These are phyloP conservation scores for Cryptococcus sp. DNA, from an alignment of 1,284 basidiomycete genomes.

Conservation along the genomic window DNA sequence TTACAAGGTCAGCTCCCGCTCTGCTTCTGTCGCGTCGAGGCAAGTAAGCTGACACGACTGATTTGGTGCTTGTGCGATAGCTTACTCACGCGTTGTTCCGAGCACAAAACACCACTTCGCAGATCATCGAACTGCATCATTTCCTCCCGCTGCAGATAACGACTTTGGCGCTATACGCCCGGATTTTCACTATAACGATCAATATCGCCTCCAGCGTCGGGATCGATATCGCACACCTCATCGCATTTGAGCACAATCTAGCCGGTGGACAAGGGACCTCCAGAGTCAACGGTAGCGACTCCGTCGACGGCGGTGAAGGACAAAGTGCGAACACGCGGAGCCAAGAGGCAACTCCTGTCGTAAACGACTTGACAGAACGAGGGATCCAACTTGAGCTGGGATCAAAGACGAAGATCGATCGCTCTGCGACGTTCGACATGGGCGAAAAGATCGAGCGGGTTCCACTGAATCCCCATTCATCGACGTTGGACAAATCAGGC, in stretches of 20 bases:
- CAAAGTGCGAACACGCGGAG: no score
- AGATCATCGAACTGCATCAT: constrained; percentile 23
- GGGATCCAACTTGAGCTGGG: no score
- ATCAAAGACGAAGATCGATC: no score
- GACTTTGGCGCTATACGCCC: constrained; percentile 34
- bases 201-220: constrained; percentile 12
- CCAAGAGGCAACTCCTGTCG: no score
- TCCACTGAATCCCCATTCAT: no score
- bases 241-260: not conserved
- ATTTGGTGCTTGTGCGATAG: constrained; percentile 1
- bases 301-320: no score
- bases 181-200: constrained; percentile 32
- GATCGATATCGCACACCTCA: constrained; percentile 6
- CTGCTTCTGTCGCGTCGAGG: not conserved
- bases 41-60: not conserved
- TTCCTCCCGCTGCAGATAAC: constrained; percentile 45
- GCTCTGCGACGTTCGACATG: no score
- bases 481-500: no score
- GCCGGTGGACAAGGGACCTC: no score
- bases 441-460: no score
- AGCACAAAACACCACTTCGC: constrained; percentile 57
- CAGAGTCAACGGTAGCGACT: no score
- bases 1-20: not conserved
- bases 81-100: constrained; percentile 12
- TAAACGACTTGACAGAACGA: no score